phyloP scores from a whole-genome alignment of 331 rosid species.

The Rhamnella rubrinervis region DNA sequence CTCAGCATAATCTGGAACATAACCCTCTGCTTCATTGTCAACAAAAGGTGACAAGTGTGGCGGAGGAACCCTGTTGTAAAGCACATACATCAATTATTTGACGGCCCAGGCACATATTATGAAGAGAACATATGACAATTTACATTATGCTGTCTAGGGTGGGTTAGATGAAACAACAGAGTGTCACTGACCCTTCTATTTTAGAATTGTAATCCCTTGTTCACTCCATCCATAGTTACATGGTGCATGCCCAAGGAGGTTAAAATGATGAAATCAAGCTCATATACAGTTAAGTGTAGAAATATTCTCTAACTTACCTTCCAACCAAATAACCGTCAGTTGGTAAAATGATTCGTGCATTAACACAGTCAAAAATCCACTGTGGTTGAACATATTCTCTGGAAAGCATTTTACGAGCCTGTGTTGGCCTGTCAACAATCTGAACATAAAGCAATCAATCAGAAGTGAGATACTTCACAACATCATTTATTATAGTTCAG shows the following conservation, averaged over 20 bases:
- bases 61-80: constrained; percentile 65
- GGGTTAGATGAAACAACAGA: too few species aligned
- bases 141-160: too few species aligned
- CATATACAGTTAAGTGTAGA: too few species aligned
- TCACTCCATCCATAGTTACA: too few species aligned
- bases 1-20: constrained; percentile 88
- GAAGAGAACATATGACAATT: too few species aligned
- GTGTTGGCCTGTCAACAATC: constrained; percentile 84
- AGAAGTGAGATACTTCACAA: not conserved
- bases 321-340: constrained; percentile 70
- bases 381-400: constrained; percentile 98
- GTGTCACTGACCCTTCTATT: too few species aligned
- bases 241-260: not conserved
- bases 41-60: constrained; percentile 92
- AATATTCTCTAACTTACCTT: constrained; percentile 46
- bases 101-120: not conserved
- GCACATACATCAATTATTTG: constrained; percentile 2
- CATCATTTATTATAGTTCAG: not conserved
- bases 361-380: constrained; percentile 85
- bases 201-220: too few species aligned
- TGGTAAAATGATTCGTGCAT: constrained; percentile 74
- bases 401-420: constrained; percentile 63
- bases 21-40: constrained; percentile 72
- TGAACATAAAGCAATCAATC: constrained; percentile 25
- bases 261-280: not conserved